A percentile compares a stretch with the other conserved stretches of the same genome.
These are phyloP conservation scores for Kodamaea sagamina DNA, from an alignment of 805 yeast species.

Conservation along the genomic window DNA sequence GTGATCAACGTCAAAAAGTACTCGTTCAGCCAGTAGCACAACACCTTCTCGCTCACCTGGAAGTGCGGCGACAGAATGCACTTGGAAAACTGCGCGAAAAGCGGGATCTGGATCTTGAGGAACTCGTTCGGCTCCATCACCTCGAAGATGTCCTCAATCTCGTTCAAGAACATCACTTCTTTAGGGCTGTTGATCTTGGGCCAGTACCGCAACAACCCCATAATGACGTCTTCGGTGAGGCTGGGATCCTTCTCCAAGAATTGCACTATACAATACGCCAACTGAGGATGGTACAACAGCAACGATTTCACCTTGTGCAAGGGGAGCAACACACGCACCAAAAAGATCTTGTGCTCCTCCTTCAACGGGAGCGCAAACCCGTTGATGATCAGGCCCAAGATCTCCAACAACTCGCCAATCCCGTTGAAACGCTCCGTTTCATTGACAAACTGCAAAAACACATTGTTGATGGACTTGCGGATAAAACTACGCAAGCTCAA, in stretches of 20 bases:
- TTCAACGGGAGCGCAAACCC: constrained; percentile 97
- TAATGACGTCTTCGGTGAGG: constrained; percentile 92
- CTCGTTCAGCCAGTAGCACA: constrained; percentile 93
- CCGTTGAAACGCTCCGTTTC: constrained; percentile 97
- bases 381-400: constrained; percentile 92
- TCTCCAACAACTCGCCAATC: constrained; percentile 90
- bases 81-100: constrained; percentile 90
- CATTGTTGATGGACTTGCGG: constrained; percentile 87
- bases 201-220: constrained; percentile 93
- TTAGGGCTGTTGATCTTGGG: constrained; percentile 94
- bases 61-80: constrained; percentile 95
- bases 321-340: constrained; percentile 84
- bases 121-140: constrained; percentile 94
- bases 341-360: constrained; percentile 92
- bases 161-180: constrained; percentile 94
- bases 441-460: constrained; percentile 88
- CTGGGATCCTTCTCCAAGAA: constrained; percentile 92
- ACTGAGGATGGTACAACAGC: constrained; percentile 91
- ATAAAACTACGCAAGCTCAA: constrained; percentile 86
- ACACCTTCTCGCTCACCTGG: constrained; percentile 94
- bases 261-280: constrained; percentile 96
- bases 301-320: constrained; percentile 88
- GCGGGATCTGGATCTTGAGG: constrained; percentile 85
- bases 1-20: constrained; percentile 87
- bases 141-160: constrained; percentile 94